These are phyloP conservation scores for Lippia alba DNA, from an alignment of 305 asterid genomes.

Conservation along the genomic window DNA sequence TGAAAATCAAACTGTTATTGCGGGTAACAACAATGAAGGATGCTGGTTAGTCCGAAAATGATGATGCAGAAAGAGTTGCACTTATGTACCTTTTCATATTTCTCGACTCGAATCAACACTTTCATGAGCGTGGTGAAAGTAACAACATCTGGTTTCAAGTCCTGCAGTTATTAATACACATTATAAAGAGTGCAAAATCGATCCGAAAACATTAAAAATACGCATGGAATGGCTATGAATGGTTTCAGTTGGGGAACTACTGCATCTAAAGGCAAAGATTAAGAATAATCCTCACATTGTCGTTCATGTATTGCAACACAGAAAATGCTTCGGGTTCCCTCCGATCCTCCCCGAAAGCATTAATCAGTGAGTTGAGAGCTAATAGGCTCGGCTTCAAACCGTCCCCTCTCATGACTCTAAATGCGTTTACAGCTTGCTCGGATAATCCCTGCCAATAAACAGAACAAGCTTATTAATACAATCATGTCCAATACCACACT, in stretches of 20 bases:
- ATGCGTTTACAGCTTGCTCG: slow-evolving; percentile 89
- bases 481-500: slow-evolving; percentile 2
- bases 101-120: slow-evolving; percentile 89
- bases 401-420: slow-evolving; percentile 86
- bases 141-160: slow-evolving; percentile 86
- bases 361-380: slow-evolving; percentile 84
- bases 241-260: background rate
- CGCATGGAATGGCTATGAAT: slow-evolving; percentile 5
- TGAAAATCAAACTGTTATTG: slow-evolving; percentile 39
- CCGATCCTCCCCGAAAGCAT: slow-evolving; percentile 96
- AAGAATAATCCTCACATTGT: slow-evolving; percentile 61
- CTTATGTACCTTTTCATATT: slow-evolving; percentile 63
- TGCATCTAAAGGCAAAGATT: slow-evolving; percentile 11
- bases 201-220: no score
- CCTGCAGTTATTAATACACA: slow-evolving; percentile 49
- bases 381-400: slow-evolving; percentile 86
- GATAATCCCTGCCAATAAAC: slow-evolving; percentile 75
- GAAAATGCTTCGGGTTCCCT: slow-evolving; percentile 90
- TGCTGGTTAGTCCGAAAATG: background rate
- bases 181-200: no score
- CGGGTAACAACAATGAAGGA: background rate
- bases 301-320: slow-evolving; percentile 91
- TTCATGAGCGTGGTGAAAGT: slow-evolving; percentile 98
- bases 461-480: slow-evolving; percentile 26
- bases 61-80: background rate